These are phyloP conservation scores for Verticillium dahliae DNA, from an alignment of 2,329 filamentous ascomycete species.

Conservation along the genomic window DNA sequence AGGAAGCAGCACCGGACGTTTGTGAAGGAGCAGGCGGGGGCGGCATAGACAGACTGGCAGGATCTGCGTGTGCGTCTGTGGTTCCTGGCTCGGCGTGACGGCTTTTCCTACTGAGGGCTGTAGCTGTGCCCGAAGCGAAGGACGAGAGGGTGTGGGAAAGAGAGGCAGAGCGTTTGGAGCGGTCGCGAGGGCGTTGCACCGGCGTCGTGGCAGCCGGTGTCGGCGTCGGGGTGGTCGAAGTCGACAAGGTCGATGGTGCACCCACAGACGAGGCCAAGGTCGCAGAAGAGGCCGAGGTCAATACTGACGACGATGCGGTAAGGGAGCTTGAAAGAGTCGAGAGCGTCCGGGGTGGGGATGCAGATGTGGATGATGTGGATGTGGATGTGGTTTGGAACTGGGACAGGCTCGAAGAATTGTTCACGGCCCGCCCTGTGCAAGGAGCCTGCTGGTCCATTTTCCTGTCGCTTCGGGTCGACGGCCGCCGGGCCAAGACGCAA, in stretches of 20 bases:
- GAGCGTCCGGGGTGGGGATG: background rate
- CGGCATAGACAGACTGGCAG: constrained; percentile 59
- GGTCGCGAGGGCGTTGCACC: constrained; percentile 4
- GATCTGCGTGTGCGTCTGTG: constrained; percentile 49
- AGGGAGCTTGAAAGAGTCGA: background rate
- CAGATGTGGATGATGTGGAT: background rate
- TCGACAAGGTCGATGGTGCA: background rate
- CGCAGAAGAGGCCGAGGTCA: background rate
- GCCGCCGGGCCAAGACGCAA: background rate
- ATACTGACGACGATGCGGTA: background rate
- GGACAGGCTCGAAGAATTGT: constrained; percentile 5
- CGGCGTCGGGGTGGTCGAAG: background rate
- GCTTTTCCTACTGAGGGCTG: constrained; percentile 43
- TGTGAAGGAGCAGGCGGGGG: constrained; percentile 33
- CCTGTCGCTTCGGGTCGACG: background rate
- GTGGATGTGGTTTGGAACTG: background rate
- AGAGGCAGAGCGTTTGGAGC: constrained; percentile 18
- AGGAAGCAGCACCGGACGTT: constrained; percentile 10
- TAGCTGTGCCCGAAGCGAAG: constrained; percentile 27
- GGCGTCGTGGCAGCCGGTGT: background rate
- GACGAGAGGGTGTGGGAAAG: constrained; percentile 36
- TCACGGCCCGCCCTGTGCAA: constrained; percentile 16
- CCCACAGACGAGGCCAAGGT: background rate
- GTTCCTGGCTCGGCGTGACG: constrained; percentile 54
- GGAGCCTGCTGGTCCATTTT: constrained; percentile 17